These are phyloP conservation scores for Pythium sp. DNA, from an alignment of 352 stramenopile species.

Conservation along the genomic window DNA sequence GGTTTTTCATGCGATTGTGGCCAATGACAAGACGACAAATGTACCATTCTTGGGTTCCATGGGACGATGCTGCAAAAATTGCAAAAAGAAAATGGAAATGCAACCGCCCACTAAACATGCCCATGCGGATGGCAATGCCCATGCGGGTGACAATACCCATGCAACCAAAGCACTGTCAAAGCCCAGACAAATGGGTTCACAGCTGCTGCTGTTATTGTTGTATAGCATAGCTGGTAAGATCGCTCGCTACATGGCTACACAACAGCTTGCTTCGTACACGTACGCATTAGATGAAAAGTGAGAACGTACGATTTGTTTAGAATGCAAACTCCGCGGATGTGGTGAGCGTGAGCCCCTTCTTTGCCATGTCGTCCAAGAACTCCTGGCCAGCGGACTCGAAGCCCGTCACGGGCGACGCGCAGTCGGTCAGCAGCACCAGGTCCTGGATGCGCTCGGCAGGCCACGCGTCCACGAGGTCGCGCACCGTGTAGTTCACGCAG, in stretches of 20 bases:
- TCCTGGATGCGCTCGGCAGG: conserved; percentile 58
- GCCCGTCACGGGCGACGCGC: conserved; percentile 62
- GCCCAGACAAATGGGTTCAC: neutral
- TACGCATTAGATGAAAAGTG: neutral
- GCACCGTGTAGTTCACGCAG: conserved; percentile 96
- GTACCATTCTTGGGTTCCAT: neutral
- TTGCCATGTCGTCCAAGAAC: conserved; percentile 63
- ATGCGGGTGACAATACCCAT: neutral
- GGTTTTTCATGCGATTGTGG: neutral
- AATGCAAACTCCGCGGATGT: conserved; percentile 43
- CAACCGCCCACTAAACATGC: neutral
- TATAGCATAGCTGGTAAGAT: neutral
- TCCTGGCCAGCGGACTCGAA: conserved; percentile 68
- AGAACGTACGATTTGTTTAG: conserved; percentile 7
- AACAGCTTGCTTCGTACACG: neutral
- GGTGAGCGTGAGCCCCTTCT: conserved; percentile 59
- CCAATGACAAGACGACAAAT: conserved; percentile 14
- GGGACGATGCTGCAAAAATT: neutral
- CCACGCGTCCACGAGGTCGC: conserved; percentile 89
- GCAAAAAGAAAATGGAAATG: neutral
- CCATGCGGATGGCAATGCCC: neutral
- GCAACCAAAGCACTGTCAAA: neutral
- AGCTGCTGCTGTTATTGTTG: neutral
- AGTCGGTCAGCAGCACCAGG: conserved; percentile 80
- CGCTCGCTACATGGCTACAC: neutral